A percentile compares a stretch with the other conserved stretches of the same genome.
These are phyloP conservation scores for Ogataea neopini DNA, from an alignment of 805 yeast genomes.

Conservation along the genomic window DNA sequence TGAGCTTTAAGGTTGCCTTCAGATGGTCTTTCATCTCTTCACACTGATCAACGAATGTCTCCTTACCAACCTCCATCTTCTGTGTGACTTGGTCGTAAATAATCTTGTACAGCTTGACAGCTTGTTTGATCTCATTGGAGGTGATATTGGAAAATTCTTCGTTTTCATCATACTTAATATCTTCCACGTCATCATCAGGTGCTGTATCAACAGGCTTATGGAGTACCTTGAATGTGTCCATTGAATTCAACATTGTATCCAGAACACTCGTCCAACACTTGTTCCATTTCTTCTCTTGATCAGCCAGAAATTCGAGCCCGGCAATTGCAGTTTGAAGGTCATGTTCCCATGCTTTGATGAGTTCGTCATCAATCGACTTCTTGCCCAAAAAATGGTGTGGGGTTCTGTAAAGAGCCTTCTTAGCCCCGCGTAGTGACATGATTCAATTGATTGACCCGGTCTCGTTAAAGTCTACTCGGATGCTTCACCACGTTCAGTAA, in stretches of 20 bases:
- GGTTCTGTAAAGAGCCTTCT: slow-evolving; percentile 37
- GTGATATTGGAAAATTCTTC: slow-evolving; percentile 34
- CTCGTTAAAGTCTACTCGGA: too few species aligned
- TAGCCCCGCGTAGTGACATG: slow-evolving; percentile 39
- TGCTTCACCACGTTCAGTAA: too few species aligned
- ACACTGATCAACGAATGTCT: slow-evolving; percentile 37
- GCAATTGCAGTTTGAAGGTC: slow-evolving; percentile 43
- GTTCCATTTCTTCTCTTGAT: slow-evolving; percentile 32
- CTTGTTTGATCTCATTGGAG: slow-evolving; percentile 32
- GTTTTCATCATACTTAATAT: slow-evolving; percentile 22
- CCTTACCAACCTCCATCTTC: slow-evolving; percentile 26
- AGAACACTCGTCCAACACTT: slow-evolving; percentile 32
- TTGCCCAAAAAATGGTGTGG: slow-evolving; percentile 39
- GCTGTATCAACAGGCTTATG: slow-evolving; percentile 36
- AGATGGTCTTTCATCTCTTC: slow-evolving; percentile 42
- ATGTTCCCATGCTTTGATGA: slow-evolving; percentile 43
- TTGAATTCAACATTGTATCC: slow-evolving; percentile 35
- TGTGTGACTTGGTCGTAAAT: slow-evolving; percentile 27
- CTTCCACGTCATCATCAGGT: slow-evolving; percentile 17
- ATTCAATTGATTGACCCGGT: too few species aligned
- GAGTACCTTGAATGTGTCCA: slow-evolving; percentile 35
- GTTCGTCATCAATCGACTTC: slow-evolving; percentile 40
- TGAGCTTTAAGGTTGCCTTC: slow-evolving; percentile 39
- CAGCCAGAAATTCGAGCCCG: slow-evolving; percentile 44
- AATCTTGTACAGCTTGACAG: slow-evolving; percentile 27